Percentiles rank a stretch among this genome's conserved stretches.
phyloP scores from a whole-genome alignment of 2,329 filamentous ascomycete genomes.

The Aspergillus fumigatiaffinis region DNA sequence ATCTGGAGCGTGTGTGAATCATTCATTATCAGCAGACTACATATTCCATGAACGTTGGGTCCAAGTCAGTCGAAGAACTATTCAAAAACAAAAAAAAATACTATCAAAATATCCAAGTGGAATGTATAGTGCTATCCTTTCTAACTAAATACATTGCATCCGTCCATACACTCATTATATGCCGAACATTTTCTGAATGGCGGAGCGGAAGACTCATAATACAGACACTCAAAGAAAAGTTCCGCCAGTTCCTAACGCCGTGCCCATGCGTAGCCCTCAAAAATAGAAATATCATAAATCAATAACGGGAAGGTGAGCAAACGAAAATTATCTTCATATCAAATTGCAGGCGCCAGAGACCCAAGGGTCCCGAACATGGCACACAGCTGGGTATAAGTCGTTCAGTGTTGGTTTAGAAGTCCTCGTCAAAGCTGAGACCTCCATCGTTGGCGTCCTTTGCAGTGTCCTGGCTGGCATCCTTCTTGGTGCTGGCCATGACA shows the following conservation, averaged over 20 bases:
- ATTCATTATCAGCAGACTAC: background rate
- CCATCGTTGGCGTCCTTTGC: constrained; percentile 47
- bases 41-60: background rate
- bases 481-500: constrained; percentile 91
- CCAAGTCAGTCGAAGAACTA: background rate
- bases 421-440: constrained; percentile 91
- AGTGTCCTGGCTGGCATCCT: constrained; percentile 51
- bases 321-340: constrained; percentile 25
- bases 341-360: constrained; percentile 14
- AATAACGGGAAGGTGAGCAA: constrained; percentile 13
- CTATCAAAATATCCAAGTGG: constrained; percentile 11
- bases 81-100: background rate
- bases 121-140: constrained; percentile 20
- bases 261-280: constrained; percentile 31
- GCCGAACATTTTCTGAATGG: constrained; percentile 6
- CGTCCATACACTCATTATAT: constrained; percentile 9
- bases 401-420: constrained; percentile 65
- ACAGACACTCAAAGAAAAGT: constrained; percentile 12
- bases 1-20: background rate
- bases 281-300: constrained; percentile 20
- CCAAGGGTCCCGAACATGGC: background rate
- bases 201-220: constrained; percentile 2
- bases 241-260: constrained; percentile 26
- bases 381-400: constrained; percentile 19
- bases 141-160: constrained; percentile 16